A percentile compares a stretch with the other conserved stretches of the same genome.
Evolutionary conservation across 2,329 filamentous ascomycete species (phyloP).

Genomic region (Monascus ruber): DNA sequence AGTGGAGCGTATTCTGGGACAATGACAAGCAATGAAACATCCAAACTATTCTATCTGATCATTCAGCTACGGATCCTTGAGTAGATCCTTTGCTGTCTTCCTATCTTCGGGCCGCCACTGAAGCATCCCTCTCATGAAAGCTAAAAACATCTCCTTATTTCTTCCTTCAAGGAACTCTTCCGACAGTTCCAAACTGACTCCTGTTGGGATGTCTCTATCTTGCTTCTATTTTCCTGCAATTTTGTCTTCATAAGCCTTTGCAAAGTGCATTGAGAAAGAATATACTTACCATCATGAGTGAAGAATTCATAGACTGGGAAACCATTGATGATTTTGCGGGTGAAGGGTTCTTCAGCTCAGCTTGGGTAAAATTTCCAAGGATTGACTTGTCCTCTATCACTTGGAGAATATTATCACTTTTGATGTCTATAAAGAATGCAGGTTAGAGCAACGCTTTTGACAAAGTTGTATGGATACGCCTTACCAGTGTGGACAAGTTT

Average conservation of each 20-base stretch:
- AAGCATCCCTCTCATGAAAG: constrained; percentile 9
- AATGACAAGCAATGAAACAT: no score
- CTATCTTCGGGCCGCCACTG: constrained; percentile 10
- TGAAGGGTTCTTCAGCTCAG: constrained; percentile 25
- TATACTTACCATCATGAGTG: constrained; percentile 22
- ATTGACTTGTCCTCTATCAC: constrained; percentile 24
- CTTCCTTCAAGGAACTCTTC: constrained; percentile 8
- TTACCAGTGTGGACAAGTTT: constrained; percentile 36
- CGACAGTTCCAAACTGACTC: constrained; percentile 6
- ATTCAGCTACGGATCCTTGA: constrained; percentile 10
- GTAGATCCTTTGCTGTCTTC: constrained; percentile 8
- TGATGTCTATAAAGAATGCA: constrained; percentile 26
- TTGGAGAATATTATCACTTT: constrained; percentile 32
- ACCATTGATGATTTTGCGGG: constrained; percentile 23
- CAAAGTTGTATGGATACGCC: background rate
- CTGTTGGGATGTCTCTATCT: constrained; percentile 7
- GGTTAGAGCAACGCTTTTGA: background rate
- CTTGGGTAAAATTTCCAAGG: constrained; percentile 22
- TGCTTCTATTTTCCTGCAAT: constrained; percentile 11
- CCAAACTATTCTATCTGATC: background rate
- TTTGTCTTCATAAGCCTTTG: constrained; percentile 4
- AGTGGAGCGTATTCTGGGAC: no score
- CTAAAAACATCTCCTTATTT: constrained; percentile 8
- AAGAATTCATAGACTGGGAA: constrained; percentile 25
- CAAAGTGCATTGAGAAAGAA: background rate